Conservation (phyloP, 139 green algal genomes). For the Chlorella sp. region DNA sequence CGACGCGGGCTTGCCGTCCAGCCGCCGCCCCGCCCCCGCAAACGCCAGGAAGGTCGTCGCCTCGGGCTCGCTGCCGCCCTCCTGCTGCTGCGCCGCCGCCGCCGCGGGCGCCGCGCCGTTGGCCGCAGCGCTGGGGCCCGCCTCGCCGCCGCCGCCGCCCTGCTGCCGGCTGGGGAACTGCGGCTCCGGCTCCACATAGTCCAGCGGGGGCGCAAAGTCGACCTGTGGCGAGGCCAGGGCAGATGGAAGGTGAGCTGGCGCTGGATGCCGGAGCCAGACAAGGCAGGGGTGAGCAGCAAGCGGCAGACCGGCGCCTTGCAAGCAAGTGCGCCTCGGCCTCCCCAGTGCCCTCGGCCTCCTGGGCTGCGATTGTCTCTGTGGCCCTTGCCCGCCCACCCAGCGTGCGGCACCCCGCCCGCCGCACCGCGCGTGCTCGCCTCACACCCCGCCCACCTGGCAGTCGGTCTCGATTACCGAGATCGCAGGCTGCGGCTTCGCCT, state of each 20-base stretch:
- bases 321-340: too few relatives aligned
- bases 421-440: not conserved
- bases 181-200: constrained; percentile 89
- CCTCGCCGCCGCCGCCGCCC: not conserved
- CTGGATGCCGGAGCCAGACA: too few relatives aligned
- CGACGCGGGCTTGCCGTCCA: constrained; percentile 79
- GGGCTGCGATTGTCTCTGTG: too few relatives aligned
- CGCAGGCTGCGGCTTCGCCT: constrained; percentile 82
- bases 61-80: constrained; percentile 35
- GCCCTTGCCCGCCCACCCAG: too few relatives aligned
- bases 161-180: constrained; percentile 22
- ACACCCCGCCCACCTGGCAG: constrained; percentile 65
- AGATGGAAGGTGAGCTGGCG: not conserved
- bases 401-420: not conserved
- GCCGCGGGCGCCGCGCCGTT: constrained; percentile 1
- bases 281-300: too few relatives aligned
- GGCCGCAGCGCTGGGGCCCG: too few relatives aligned
- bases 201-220: constrained; percentile 97
- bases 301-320: too few relatives aligned
- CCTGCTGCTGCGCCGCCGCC: constrained; percentile 13
- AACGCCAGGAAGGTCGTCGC: constrained; percentile 81
- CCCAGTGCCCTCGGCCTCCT: too few relatives aligned
- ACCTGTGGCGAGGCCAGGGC: constrained; percentile 57
- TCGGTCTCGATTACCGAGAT: constrained; percentile 98
- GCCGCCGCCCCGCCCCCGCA: constrained; percentile 63